Base-by-base conservation (phyloP, 257 asterid species). In the Plantago ovata region DNA sequence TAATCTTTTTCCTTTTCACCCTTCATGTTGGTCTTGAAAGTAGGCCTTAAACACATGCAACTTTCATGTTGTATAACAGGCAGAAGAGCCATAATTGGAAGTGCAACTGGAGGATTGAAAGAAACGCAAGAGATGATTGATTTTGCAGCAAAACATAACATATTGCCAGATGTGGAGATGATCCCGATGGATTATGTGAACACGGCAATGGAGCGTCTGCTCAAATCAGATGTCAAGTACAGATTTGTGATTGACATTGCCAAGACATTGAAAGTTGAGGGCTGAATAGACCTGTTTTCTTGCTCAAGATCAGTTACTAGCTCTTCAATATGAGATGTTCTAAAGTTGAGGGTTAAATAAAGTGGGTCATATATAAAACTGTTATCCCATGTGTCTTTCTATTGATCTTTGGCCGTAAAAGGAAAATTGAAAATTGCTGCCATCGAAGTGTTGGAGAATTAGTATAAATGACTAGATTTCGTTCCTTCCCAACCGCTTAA, bases 91-190 rank as follows among this genome's bases (percentile, higher is more conserved):
- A 47, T 75, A 14, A 60, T 61, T 3, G 82, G 79, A 19, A 76
- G 76, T 43, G 64, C 62, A 10, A 72, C 46, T 3, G 82, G 79
- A 69, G 82, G 82, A 24, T 10, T 76, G 56, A 72, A 72, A 38
- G 79, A 76, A 64, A 76, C 81, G 4, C 81, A 76, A 46, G 81
- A 76, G 15, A 76, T 71, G 81, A 67, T 76, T 19, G 75, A 76
- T 28, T 71, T 76, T 43, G 75, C 81, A 2, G 74, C 78, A 4
- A 62, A 75, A 13, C 71, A 76, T 18, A 69, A 65, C 54, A 65
- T 71, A 38, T 20, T 72, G 7, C 69, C 82, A 1, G 80, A 79
- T 11, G 71, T 76, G 9, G 85, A 79, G 72, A 21, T 76, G 21
- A 72, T 79, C 16, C 63, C 76, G 0, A 68, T 79, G 39, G 82